Percentiles rank a stretch among this genome's conserved stretches.
Evolutionary conservation across 768 basidiomycete species (phyloP).

Genomic region (Lactifluus rugatus): DNA sequence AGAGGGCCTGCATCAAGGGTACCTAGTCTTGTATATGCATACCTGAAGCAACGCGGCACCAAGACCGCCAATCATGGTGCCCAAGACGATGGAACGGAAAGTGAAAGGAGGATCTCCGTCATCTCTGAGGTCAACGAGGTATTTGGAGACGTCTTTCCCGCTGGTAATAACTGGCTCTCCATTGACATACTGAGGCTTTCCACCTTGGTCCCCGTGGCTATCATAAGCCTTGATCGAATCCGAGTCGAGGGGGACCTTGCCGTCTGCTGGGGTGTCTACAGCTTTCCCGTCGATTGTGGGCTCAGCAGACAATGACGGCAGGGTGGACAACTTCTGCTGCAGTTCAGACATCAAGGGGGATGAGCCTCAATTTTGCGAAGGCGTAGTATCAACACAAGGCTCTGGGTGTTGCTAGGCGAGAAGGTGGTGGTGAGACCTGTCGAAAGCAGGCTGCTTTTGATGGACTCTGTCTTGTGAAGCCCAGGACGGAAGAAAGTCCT

Average conservation of each 20-base stretch:
- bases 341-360: neutral
- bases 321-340: neutral
- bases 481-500: neutral
- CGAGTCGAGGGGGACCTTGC: neutral
- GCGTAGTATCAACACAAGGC: neutral
- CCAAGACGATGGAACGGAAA: slow-evolving; percentile 46
- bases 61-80: slow-evolving; percentile 46
- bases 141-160: slow-evolving; percentile 44
- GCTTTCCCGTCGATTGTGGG: neutral
- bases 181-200: neutral
- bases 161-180: slow-evolving; percentile 24
- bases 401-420: neutral
- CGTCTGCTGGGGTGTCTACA: neutral
- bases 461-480: neutral
- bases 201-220: neutral
- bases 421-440: neutral
- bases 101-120: slow-evolving; percentile 48
- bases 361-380: neutral
- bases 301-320: neutral
- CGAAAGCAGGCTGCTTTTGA: neutral
- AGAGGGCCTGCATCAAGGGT: neutral
- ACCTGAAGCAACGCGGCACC: slow-evolving; percentile 53
- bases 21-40: slow-evolving; percentile 2
- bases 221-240: neutral
- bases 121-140: slow-evolving; percentile 47